These are phyloP conservation scores for Vitis cinerea DNA, from an alignment of 164 flowering plant genomes.

Conservation along the genomic window DNA sequence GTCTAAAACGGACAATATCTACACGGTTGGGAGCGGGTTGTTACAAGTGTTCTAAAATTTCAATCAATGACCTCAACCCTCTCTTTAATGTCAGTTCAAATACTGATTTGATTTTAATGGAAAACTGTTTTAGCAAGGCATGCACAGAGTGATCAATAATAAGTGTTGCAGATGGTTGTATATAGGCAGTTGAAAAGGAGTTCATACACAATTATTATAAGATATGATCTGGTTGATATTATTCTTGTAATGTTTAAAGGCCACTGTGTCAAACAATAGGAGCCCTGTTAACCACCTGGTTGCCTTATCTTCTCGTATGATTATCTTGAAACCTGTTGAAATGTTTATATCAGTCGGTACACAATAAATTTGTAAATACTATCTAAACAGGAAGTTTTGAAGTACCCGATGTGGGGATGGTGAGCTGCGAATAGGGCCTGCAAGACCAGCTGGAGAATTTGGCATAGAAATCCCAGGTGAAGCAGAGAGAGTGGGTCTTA, in stretches of 20 bases:
- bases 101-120: too few relatives aligned
- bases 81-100: too few relatives aligned
- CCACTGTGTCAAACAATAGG: neutral
- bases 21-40: fast-evolving
- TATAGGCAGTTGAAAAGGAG: neutral
- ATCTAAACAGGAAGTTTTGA: neutral
- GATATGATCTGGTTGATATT: neutral
- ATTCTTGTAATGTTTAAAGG: neutral
- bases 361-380: too few relatives aligned
- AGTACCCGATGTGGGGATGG: constrained; percentile 33
- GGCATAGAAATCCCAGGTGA: constrained; percentile 33
- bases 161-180: too few relatives aligned
- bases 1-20: too few relatives aligned
- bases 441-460: constrained; percentile 23
- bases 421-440: constrained; percentile 14
- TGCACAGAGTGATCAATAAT: too few relatives aligned
- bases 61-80: too few relatives aligned
- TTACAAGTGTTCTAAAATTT: too few relatives aligned
- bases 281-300: neutral
- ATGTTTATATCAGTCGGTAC: too few relatives aligned
- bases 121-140: too few relatives aligned
- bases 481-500: constrained; percentile 24
- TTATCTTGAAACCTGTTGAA: constrained; percentile 19
- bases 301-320: constrained; percentile 19
- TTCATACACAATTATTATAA: neutral